Conservation (phyloP, 1,139 yeast genomes). For the Pichia sp. region DNA sequence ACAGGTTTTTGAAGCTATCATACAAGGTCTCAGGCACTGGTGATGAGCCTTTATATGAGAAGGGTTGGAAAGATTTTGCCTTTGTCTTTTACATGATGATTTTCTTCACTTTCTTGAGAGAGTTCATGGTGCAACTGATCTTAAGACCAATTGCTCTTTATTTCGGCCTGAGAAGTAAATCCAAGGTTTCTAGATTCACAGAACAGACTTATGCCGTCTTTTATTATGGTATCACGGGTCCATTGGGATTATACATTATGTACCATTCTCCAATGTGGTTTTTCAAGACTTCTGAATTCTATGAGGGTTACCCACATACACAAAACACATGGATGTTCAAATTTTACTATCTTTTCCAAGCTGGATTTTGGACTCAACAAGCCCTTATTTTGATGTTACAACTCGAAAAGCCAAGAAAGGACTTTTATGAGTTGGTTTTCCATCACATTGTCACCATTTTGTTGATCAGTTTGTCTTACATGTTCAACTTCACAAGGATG, state of each 20-base stretch:
- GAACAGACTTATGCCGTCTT: constrained; percentile 85
- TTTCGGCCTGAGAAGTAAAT: constrained; percentile 48
- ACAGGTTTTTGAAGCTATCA: constrained; percentile 60
- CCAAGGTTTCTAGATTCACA: constrained; percentile 73
- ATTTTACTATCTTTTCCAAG: constrained; percentile 81
- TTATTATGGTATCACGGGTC: constrained; percentile 77
- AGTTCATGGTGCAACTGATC: constrained; percentile 78
- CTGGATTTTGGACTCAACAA: constrained; percentile 97
- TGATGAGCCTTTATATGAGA: constrained; percentile 55
- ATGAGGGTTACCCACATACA: constrained; percentile 74
- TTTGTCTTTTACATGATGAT: constrained; percentile 78
- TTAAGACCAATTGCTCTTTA: constrained; percentile 62
- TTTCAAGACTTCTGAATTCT: constrained; percentile 78
- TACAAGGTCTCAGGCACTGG: constrained; percentile 53
- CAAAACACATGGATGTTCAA: constrained; percentile 68
- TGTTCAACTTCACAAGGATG: constrained; percentile 95
- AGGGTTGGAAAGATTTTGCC: constrained; percentile 76
- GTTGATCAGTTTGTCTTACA: constrained; percentile 81
- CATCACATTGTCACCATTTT: constrained; percentile 92
- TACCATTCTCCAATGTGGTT: constrained; percentile 76
- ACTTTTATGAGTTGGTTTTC: constrained; percentile 80
- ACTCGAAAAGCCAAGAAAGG: constrained; percentile 93
- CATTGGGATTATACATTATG: constrained; percentile 89
- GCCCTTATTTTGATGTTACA: constrained; percentile 73
- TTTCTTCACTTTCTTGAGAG: constrained; percentile 85